phyloP scores from a whole-genome alignment of 495 filamentous ascomycete genomes.

The Annulohypoxylon nitens region DNA sequence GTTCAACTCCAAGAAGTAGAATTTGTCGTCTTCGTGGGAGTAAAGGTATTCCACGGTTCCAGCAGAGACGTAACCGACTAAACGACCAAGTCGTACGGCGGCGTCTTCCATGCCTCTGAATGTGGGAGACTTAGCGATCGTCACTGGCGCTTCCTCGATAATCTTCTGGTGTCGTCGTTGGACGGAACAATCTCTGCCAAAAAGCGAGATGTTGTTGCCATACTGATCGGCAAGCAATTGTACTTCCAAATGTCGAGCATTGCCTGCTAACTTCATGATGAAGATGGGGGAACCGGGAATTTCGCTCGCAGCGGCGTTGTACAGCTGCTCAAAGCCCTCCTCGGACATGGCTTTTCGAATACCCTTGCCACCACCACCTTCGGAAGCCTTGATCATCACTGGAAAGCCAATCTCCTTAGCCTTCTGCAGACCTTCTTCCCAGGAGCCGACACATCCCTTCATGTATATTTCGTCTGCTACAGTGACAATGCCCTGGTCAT shows the following conservation, averaged over 20 bases:
- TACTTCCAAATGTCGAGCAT: conserved; percentile 96
- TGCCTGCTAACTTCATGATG: conserved; percentile 99
- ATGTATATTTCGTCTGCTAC: conserved; percentile 88
- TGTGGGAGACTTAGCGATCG: conserved; percentile 87
- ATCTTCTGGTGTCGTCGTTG: conserved; percentile 99
- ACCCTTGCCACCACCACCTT: conserved; percentile 99
- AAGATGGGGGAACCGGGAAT: conserved; percentile 99
- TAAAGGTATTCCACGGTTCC: conserved; percentile 99
- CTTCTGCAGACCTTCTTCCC: conserved; percentile 88
- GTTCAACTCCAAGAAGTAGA: conserved; percentile 99
- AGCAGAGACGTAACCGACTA: conserved; percentile 98
- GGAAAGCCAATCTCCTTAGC: conserved; percentile 95
- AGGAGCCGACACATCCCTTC: conserved; percentile 89
- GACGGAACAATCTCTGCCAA: conserved; percentile 98
- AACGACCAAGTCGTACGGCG: conserved; percentile 89
- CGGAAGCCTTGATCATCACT: conserved; percentile 99
- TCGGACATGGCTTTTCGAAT: conserved; percentile 95
- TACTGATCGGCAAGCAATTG: conserved; percentile 98
- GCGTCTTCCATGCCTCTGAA: conserved; percentile 98
- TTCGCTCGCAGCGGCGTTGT: conserved; percentile 95
- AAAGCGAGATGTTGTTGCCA: conserved; percentile 98
- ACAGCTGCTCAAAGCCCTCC: conserved; percentile 84
- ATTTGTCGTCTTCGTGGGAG: conserved; percentile 97
- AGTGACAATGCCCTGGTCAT: conserved; percentile 88
- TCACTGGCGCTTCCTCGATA: conserved; percentile 98